A percentile compares a stretch with the other conserved stretches of the same genome.
These are phyloP conservation scores for Primulina huaijiensis DNA, from an alignment of 257 asterid species.

Conservation along the genomic window DNA sequence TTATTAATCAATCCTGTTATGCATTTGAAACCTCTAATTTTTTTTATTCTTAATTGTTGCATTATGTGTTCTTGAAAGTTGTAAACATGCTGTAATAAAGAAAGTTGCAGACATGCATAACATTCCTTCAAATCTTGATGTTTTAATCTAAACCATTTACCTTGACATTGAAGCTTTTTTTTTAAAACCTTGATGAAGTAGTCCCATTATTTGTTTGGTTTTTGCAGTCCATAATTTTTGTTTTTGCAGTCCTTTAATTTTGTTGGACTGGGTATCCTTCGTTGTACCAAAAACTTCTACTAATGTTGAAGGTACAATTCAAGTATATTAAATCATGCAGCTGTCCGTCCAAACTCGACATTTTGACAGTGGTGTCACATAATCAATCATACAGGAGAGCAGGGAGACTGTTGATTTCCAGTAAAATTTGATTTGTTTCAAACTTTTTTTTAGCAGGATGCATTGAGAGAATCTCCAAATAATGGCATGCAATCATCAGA, in stretches of 20 bases:
- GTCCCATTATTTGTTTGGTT: not conserved
- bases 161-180: not conserved
- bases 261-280: not conserved
- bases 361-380: too few relatives aligned
- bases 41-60: too few relatives aligned
- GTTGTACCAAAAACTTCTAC: not conserved
- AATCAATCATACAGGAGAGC: not conserved
- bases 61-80: not conserved
- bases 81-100: not conserved
- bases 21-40: not conserved
- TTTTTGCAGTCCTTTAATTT: not conserved
- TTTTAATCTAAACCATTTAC: not conserved
- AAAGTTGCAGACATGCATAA: not conserved
- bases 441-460: conserved; percentile 40
- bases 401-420: not conserved
- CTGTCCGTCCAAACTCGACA: too few relatives aligned
- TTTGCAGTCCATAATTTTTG: not conserved
- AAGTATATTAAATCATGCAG: too few relatives aligned
- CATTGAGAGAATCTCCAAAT: conserved; percentile 42
- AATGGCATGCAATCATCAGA: conserved; percentile 45
- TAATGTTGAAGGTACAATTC: too few relatives aligned
- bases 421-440: conserved; percentile 2
- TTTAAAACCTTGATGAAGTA: not conserved
- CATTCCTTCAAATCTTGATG: not conserved
- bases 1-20: not conserved